phyloP scores from a whole-genome alignment of 306 rosid genomes.

The Senna tora region DNA sequence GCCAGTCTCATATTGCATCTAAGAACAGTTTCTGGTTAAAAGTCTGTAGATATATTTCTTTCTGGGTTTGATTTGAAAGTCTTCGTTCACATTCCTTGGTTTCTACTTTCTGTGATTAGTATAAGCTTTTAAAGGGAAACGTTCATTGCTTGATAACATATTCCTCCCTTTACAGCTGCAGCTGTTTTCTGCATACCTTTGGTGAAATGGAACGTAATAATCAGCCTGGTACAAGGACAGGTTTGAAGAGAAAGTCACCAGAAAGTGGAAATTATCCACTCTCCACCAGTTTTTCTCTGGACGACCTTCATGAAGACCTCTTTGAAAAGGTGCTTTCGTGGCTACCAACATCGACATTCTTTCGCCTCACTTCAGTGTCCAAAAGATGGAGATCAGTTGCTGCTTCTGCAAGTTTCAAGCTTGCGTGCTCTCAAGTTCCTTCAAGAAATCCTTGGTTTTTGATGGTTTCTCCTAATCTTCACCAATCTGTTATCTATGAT shows the following conservation, averaged over 20 bases:
- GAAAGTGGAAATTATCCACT: slow-evolving; percentile 38
- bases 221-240: slow-evolving; percentile 33
- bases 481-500: slow-evolving; percentile 64
- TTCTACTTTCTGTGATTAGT: slow-evolving; percentile 4
- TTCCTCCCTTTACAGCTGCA: slow-evolving; percentile 36
- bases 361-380: slow-evolving; percentile 77
- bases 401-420: slow-evolving; percentile 73
- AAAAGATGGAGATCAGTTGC: slow-evolving; percentile 85
- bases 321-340: slow-evolving; percentile 80
- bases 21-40: background rate
- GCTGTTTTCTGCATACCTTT: slow-evolving; percentile 34
- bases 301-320: slow-evolving; percentile 78
- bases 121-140: slow-evolving; percentile 13
- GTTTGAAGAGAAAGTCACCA: slow-evolving; percentile 65
- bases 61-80: slow-evolving; percentile 24
- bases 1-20: no score
- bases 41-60: background rate
- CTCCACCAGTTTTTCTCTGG: slow-evolving; percentile 52
- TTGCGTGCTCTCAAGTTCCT: slow-evolving; percentile 71
- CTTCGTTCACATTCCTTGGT: slow-evolving; percentile 6
- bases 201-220: slow-evolving; percentile 52
- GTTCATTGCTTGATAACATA: slow-evolving; percentile 30
- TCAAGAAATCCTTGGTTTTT: slow-evolving; percentile 82
- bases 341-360: slow-evolving; percentile 79
- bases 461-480: slow-evolving; percentile 71